Conservation (phyloP, 2,329 filamentous ascomycete species). For the Aspergillus jensenii region DNA sequence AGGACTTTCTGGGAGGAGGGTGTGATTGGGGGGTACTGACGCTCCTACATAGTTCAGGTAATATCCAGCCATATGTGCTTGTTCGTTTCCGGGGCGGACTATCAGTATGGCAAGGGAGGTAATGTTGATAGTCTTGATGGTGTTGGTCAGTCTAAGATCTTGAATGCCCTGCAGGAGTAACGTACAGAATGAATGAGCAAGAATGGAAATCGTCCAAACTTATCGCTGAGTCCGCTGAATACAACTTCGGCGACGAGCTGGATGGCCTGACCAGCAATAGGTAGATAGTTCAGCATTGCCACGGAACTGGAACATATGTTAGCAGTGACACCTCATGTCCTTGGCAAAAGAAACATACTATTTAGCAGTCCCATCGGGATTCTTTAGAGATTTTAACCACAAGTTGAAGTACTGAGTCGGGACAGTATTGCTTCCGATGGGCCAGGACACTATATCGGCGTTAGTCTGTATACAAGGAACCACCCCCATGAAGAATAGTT, state of each 20-base stretch:
- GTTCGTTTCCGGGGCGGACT: constrained; percentile 3
- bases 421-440: neutral
- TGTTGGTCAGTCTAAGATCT: no score
- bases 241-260: neutral
- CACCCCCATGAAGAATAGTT: rapidly evolving
- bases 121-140: constrained; percentile 1
- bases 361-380: neutral
- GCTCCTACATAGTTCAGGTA: constrained; percentile 9
- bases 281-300: neutral
- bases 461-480: neutral
- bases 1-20: no score
- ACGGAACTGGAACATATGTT: neutral
- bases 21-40: neutral
- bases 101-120: constrained; percentile 1
- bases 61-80: constrained; percentile 10
- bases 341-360: neutral
- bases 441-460: neutral
- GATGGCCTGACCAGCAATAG: neutral
- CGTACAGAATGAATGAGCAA: neutral
- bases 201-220: neutral
- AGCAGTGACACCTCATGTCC: neutral
- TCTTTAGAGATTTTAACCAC: neutral
- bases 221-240: neutral
- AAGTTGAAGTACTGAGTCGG: neutral
- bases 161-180: no score